Evolutionary conservation across 345 rosid species (phyloP).

Genomic region (sweet orange (Citrus sinensis)): DNA sequence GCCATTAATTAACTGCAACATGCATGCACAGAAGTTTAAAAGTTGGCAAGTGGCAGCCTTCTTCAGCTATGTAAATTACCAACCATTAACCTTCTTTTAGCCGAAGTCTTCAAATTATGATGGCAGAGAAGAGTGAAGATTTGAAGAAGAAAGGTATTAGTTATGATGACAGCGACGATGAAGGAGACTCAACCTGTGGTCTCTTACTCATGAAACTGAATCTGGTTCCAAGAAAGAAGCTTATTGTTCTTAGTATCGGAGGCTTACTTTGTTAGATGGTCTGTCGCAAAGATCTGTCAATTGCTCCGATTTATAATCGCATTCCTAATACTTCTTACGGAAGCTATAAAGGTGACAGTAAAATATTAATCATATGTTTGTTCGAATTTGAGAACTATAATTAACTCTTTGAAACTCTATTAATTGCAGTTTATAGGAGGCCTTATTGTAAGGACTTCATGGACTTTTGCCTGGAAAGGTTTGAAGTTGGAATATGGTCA

Average conservation of each 20-base stretch:
- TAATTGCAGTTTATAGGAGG: constrained; percentile 40
- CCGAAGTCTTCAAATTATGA: not conserved
- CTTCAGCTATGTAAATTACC: too few species aligned
- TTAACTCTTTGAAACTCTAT: not conserved
- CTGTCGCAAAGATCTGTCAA: not conserved
- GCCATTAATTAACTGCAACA: too few species aligned
- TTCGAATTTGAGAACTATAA: not conserved
- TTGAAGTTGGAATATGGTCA: constrained; percentile 54
- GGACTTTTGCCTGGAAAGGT: constrained; percentile 41
- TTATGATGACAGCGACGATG: not conserved
- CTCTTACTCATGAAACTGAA: constrained; percentile 8
- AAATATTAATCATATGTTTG: not conserved
- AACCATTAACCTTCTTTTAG: too few species aligned
- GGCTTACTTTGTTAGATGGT: constrained; percentile 38
- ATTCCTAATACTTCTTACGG: constrained; percentile 30
- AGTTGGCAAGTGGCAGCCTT: too few species aligned
- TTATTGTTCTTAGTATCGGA: constrained; percentile 25
- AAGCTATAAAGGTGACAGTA: constrained; percentile 17
- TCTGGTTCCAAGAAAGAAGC: constrained; percentile 24
- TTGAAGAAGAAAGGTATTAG: not conserved
- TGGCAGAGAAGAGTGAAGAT: not conserved
- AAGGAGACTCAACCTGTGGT: not conserved
- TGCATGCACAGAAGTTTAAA: too few species aligned
- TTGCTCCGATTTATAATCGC: not conserved
- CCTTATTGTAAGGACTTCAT: constrained; percentile 39